These are phyloP conservation scores for Zygosaccharomyces sapae DNA, from an alignment of 1,139 yeast genomes.

Conservation along the genomic window DNA sequence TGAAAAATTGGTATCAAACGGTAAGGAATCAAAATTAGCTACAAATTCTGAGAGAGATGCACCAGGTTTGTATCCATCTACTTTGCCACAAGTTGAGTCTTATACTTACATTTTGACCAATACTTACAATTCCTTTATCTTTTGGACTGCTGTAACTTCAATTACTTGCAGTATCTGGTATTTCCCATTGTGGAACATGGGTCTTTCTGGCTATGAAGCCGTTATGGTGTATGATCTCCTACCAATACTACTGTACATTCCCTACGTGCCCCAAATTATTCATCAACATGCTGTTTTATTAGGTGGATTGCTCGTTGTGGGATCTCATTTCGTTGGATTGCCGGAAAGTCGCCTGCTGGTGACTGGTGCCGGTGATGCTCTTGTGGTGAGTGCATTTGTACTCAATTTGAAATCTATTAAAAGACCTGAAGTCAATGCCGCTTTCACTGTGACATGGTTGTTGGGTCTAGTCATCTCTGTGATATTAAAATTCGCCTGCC, in stretches of 20 bases:
- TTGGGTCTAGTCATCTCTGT: constrained; percentile 72
- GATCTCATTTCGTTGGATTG: constrained; percentile 60
- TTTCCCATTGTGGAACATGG: constrained; percentile 98
- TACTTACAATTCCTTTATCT: constrained; percentile 58
- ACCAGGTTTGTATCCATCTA: constrained; percentile 9
- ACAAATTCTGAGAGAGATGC: constrained; percentile 11
- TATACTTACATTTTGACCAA: constrained; percentile 45
- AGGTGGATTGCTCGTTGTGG: constrained; percentile 66
- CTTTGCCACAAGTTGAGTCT: constrained; percentile 30
- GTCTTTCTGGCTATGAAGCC: constrained; percentile 90
- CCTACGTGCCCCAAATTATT: constrained; percentile 52
- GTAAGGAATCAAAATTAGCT: background rate
- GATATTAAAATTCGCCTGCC: constrained; percentile 67
- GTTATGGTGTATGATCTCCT: constrained; percentile 55
- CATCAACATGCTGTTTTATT: constrained; percentile 49
- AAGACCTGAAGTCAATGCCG: constrained; percentile 24
- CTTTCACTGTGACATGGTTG: constrained; percentile 57
- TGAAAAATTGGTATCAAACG: constrained; percentile 9
- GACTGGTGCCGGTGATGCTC: constrained; percentile 62
- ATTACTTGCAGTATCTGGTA: constrained; percentile 88
- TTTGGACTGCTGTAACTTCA: constrained; percentile 81
- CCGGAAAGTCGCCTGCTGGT: constrained; percentile 68
- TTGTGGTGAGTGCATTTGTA: constrained; percentile 60
- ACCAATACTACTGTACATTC: constrained; percentile 54
- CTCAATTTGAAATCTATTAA: constrained; percentile 54